Evolutionary conservation across 495 filamentous ascomycete genomes (phyloP).

Genomic region (Neurospora tetraspora): DNA sequence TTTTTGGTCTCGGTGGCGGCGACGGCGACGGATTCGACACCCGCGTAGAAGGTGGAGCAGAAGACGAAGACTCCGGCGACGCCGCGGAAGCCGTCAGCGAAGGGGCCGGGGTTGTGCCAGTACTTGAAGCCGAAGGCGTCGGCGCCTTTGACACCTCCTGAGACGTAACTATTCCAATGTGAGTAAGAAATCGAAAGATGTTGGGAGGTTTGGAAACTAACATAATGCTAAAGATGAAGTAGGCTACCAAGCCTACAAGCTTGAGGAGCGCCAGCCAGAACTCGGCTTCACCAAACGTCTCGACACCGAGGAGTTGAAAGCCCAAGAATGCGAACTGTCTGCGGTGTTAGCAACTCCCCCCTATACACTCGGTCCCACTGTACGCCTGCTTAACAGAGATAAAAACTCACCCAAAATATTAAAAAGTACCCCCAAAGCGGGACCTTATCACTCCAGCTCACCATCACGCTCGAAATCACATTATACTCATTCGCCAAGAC

Average conservation of each 20-base stretch:
- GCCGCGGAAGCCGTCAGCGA: slow-evolving; percentile 54
- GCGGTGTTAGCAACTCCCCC: slow-evolving; percentile 7
- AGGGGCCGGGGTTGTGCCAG: slow-evolving; percentile 61
- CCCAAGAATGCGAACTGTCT: slow-evolving; percentile 29
- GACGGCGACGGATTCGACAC: slow-evolving; percentile 64
- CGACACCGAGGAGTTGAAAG: slow-evolving; percentile 38
- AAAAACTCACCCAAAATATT: slow-evolving; percentile 51
- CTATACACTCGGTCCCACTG: background rate
- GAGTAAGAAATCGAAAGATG: background rate
- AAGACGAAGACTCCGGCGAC: slow-evolving; percentile 51
- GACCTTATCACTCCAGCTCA: slow-evolving; percentile 46
- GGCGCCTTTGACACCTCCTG: slow-evolving; percentile 38
- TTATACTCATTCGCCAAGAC: slow-evolving; percentile 50
- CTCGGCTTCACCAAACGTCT: slow-evolving; percentile 53
- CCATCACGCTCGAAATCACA: slow-evolving; percentile 48
- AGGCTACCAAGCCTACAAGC: slow-evolving; percentile 55
- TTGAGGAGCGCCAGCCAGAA: slow-evolving; percentile 57
- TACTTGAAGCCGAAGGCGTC: slow-evolving; percentile 49
- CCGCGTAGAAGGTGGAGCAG: slow-evolving; percentile 63
- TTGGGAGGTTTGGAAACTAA: background rate
- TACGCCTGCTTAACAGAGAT: background rate
- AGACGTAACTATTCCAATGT: slow-evolving; percentile 28
- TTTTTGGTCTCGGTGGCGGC: slow-evolving; percentile 68
- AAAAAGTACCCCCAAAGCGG: slow-evolving; percentile 50
- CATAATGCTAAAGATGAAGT: slow-evolving; percentile 61